phyloP scores from a whole-genome alignment of 2,329 filamentous ascomycete genomes.

The Xenosphaeropsis pyriputrescens region DNA sequence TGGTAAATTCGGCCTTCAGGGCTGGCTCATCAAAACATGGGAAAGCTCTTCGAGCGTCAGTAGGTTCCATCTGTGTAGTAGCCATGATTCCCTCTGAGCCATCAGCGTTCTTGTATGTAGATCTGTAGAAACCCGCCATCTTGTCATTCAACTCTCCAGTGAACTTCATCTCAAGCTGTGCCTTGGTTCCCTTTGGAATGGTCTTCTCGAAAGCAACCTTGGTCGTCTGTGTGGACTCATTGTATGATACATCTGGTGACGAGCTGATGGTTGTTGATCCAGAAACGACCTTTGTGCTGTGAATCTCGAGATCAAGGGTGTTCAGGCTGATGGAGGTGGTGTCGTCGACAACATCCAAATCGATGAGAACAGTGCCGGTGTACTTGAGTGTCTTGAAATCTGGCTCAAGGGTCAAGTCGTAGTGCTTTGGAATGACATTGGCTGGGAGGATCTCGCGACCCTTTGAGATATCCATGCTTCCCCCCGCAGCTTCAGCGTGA shows the following conservation, averaged over 20 bases:
- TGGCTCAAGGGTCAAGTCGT: conserved; percentile 82
- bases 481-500: conserved; percentile 36
- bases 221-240: conserved; percentile 68
- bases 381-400: conserved; percentile 81
- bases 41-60: conserved; percentile 83
- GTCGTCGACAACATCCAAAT: conserved; percentile 75
- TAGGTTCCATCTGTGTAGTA: conserved; percentile 92
- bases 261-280: conserved; percentile 42
- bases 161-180: conserved; percentile 64
- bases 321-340: conserved; percentile 79
- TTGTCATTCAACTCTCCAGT: conserved; percentile 75
- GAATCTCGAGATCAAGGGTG: conserved; percentile 73
- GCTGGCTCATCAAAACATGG: conserved; percentile 95
- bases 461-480: conserved; percentile 43
- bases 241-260: conserved; percentile 54
- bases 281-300: conserved; percentile 52
- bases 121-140: conserved; percentile 96
- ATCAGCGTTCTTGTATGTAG: conserved; percentile 74
- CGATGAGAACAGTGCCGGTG: conserved; percentile 70
- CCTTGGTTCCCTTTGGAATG: conserved; percentile 62
- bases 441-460: conserved; percentile 76
- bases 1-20: conserved; percentile 82
- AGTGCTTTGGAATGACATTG: conserved; percentile 86
- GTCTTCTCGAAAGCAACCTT: conserved; percentile 65
- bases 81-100: conserved; percentile 73